These are phyloP conservation scores for Periconia sp. DNA, from an alignment of 2,329 filamentous ascomycete species.

Conservation along the genomic window DNA sequence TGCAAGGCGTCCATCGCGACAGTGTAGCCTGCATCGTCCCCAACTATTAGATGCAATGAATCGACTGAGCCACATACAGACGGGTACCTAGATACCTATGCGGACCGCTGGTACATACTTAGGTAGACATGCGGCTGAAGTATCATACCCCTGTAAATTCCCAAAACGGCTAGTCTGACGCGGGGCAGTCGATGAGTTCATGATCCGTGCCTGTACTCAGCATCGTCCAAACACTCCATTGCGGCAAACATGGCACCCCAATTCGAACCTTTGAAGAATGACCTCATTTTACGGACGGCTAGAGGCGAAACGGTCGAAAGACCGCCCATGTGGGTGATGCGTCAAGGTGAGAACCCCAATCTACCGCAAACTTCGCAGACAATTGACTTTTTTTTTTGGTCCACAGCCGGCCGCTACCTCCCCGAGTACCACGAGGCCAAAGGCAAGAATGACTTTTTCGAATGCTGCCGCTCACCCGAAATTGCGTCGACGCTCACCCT, in stretches of 20 bases:
- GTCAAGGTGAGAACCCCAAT: constrained; percentile 70
- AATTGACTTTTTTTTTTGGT: constrained; percentile 11
- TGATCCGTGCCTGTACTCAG: neutral
- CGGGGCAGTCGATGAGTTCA: constrained; percentile 20
- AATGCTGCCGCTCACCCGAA: constrained; percentile 91
- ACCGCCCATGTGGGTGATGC: constrained; percentile 98
- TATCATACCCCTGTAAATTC: constrained; percentile 6
- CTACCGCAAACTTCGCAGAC: neutral
- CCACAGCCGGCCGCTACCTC: constrained; percentile 86
- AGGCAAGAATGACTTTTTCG: constrained; percentile 89
- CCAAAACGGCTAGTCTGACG: constrained; percentile 21
- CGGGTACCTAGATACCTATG: neutral
- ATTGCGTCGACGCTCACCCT: constrained; percentile 91
- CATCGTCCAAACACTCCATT: constrained; percentile 1
- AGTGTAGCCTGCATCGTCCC: neutral
- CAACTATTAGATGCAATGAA: neutral
- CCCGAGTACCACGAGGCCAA: constrained; percentile 98
- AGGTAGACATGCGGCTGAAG: neutral
- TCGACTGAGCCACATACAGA: neutral
- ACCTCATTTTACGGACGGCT: constrained; percentile 86
- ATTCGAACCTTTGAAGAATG: constrained; percentile 88
- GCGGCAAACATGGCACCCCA: constrained; percentile 61
- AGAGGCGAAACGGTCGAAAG: constrained; percentile 92
- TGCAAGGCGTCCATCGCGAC: neutral
- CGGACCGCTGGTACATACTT: neutral